These are phyloP conservation scores for Aureobasidium uvarum DNA, from an alignment of 2,329 filamentous ascomycete species.

Conservation along the genomic window DNA sequence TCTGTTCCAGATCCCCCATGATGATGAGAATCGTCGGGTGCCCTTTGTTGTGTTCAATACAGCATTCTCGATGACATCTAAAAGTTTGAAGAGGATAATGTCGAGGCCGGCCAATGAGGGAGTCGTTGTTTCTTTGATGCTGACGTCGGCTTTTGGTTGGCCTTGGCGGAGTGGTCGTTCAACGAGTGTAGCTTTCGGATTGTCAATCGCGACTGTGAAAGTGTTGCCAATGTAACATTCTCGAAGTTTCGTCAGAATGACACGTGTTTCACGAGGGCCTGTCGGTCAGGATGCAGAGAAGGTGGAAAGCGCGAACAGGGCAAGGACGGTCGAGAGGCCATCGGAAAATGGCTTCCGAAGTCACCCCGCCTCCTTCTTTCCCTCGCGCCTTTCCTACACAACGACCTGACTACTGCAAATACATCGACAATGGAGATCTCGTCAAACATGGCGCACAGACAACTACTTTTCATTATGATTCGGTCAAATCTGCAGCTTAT, in stretches of 20 bases:
- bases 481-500: background rate
- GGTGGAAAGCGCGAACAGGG: background rate
- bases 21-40: background rate
- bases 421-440: too few relatives aligned
- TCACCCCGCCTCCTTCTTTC: background rate
- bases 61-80: background rate
- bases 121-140: background rate
- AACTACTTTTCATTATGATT: background rate
- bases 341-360: background rate
- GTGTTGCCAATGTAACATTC: background rate
- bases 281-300: background rate
- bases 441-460: background rate
- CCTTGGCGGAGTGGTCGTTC: background rate
- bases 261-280: background rate
- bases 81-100: too few relatives aligned
- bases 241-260: too few relatives aligned
- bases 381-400: too few relatives aligned
- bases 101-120: too few relatives aligned
- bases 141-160: background rate
- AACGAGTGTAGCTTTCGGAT: background rate
- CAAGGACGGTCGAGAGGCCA: background rate
- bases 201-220: background rate
- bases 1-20: constrained; percentile 4
- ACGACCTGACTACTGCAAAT: too few relatives aligned
- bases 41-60: background rate